phyloP scores from a whole-genome alignment of 148 eudicot species.

The Gaultheria prostrata region DNA sequence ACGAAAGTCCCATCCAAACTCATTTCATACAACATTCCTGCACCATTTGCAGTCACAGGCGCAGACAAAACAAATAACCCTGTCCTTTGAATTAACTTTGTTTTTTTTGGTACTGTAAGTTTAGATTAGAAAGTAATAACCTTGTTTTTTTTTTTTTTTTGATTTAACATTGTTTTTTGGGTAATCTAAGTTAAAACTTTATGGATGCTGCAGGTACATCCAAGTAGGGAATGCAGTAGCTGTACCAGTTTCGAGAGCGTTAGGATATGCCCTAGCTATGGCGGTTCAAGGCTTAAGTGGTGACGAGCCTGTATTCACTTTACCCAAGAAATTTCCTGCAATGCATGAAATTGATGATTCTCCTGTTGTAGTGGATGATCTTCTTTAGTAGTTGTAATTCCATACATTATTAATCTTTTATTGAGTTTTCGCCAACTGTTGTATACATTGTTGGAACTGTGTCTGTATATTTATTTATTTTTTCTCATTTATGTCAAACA shows the following conservation, averaged over 20 bases:
- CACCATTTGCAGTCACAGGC: too few relatives aligned
- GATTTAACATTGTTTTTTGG: not conserved
- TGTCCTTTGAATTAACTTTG: too few relatives aligned
- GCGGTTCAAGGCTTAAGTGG: conserved; percentile 36
- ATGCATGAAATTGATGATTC: conserved; percentile 9
- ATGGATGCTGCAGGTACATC: conserved; percentile 41
- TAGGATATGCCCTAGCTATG: conserved; percentile 53
- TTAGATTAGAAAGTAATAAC: too few relatives aligned
- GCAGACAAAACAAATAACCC: too few relatives aligned
- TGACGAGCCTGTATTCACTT: conserved; percentile 30
- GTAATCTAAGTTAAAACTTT: not conserved
- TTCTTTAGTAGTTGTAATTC: too few relatives aligned
- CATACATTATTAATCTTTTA: not conserved
- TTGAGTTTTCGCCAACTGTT: not conserved
- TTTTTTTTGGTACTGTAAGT: not conserved
- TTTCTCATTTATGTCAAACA: not conserved
- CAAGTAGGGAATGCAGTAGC: conserved; percentile 94
- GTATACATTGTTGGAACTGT: too few relatives aligned
- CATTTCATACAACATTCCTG: too few relatives aligned
- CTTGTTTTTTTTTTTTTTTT: too few relatives aligned
- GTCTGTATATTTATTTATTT: too few relatives aligned
- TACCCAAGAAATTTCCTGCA: conserved; percentile 45
- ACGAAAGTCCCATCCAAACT: too few relatives aligned
- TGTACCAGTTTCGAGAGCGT: conserved; percentile 74
- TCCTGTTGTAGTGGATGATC: conserved; percentile 19